A percentile compares a stretch with the other conserved stretches of the same genome.
Evolutionary conservation across 768 basidiomycete species (phyloP).

Genomic region (Hygrophoropsis aurantiaca): DNA sequence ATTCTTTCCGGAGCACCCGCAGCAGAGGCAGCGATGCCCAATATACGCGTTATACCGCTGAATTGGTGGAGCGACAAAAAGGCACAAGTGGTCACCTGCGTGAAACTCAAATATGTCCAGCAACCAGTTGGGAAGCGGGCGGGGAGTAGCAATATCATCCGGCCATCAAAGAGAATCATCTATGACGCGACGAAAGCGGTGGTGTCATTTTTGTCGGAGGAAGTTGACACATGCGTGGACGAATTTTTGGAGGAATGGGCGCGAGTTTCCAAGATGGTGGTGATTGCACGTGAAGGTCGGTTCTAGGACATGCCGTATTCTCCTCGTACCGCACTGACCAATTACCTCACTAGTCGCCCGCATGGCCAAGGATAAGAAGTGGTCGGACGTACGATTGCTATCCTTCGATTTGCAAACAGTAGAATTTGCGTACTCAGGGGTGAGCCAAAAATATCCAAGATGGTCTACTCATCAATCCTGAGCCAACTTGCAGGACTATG

Average conservation of each 20-base stretch:
- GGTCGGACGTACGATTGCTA: slow-evolving; percentile 76
- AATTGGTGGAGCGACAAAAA: slow-evolving; percentile 90
- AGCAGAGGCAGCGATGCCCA: slow-evolving; percentile 90
- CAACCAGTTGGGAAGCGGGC: slow-evolving; percentile 76
- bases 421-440: slow-evolving; percentile 79
- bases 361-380: slow-evolving; percentile 72
- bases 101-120: slow-evolving; percentile 88
- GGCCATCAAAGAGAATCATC: slow-evolving; percentile 85
- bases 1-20: slow-evolving; percentile 83
- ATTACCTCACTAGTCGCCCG: slow-evolving; percentile 59
- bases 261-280: slow-evolving; percentile 88
- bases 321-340: background rate
- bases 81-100: slow-evolving; percentile 83
- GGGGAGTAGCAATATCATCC: slow-evolving; percentile 57
- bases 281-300: slow-evolving; percentile 86
- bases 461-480: background rate
- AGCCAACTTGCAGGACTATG: slow-evolving; percentile 54
- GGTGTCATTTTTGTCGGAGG: slow-evolving; percentile 84
- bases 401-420: slow-evolving; percentile 92
- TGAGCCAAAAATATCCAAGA: too few relatives aligned
- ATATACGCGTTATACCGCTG: slow-evolving; percentile 83
- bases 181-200: slow-evolving; percentile 89
- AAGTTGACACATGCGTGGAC: slow-evolving; percentile 85
- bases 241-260: slow-evolving; percentile 94
- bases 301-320: background rate